Conservation (phyloP, 257 asterid genomes). For the Solanum piurae region DNA sequence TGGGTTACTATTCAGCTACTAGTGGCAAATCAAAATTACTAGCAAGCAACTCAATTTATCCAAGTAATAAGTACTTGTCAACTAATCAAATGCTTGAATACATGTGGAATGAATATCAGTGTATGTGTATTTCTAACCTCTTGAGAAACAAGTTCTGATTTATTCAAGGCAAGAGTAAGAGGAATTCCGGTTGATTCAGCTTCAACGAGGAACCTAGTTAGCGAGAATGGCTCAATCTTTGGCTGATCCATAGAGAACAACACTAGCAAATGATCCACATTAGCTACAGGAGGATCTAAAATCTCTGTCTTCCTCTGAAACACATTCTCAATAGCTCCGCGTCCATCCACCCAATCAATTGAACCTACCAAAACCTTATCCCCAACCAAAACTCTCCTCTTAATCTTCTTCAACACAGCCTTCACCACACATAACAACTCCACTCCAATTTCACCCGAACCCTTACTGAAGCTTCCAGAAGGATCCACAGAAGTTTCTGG, state of each 20-base stretch:
- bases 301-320: slow-evolving; percentile 61
- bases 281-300: slow-evolving; percentile 88
- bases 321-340: slow-evolving; percentile 92
- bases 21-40: not conserved
- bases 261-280: slow-evolving; percentile 79
- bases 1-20: not conserved
- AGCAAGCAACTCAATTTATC: not conserved
- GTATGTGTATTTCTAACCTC: slow-evolving; percentile 23
- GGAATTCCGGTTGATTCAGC: slow-evolving; percentile 93
- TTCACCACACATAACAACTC: slow-evolving; percentile 85
- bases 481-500: not conserved
- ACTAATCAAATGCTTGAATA: not conserved
- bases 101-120: not conserved
- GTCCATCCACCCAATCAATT: slow-evolving; percentile 77
- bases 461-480: not conserved
- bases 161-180: slow-evolving; percentile 69
- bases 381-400: slow-evolving; percentile 88
- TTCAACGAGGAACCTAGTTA: slow-evolving; percentile 90
- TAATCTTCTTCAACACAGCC: slow-evolving; percentile 86
- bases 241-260: slow-evolving; percentile 85
- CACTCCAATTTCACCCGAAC: slow-evolving; percentile 29
- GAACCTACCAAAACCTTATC: slow-evolving; percentile 84
- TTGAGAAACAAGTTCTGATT: slow-evolving; percentile 64
- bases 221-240: slow-evolving; percentile 51
- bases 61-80: not conserved